Percentiles rank a stretch among this genome's conserved stretches.
Conservation (phyloP, 2,329 filamentous ascomycete genomes). For the Cladophialophora immunda region DNA sequence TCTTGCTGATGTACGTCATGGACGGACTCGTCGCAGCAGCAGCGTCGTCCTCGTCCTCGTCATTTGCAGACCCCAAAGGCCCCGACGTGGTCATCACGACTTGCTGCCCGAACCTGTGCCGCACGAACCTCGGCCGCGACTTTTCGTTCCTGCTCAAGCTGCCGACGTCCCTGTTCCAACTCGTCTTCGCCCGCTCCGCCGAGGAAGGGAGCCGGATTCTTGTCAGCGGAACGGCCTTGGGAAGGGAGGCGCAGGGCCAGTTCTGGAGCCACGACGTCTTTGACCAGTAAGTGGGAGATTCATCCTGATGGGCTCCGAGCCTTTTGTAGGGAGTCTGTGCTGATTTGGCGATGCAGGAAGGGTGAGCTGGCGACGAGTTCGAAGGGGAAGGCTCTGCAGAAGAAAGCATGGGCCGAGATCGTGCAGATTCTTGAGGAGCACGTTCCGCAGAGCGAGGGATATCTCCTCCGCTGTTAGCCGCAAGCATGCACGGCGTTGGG, state of each 20-base stretch:
- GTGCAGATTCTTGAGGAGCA: conserved; percentile 41
- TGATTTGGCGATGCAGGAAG: conserved; percentile 16
- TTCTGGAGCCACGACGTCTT: conserved; percentile 52
- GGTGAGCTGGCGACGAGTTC: conserved; percentile 26
- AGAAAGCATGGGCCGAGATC: conserved; percentile 52
- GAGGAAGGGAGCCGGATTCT: conserved; percentile 56
- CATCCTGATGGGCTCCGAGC: background rate
- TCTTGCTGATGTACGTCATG: conserved; percentile 52
- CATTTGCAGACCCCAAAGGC: conserved; percentile 42
- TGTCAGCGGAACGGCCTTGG: conserved; percentile 54
- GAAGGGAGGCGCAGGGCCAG: conserved; percentile 52
- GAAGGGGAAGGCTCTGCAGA: conserved; percentile 48
- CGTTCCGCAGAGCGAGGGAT: conserved; percentile 5
- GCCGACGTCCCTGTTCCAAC: conserved; percentile 46
- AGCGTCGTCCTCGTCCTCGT: conserved; percentile 13
- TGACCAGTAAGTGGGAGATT: conserved; percentile 17
- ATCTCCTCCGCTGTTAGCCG: background rate
- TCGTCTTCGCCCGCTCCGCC: conserved; percentile 52
- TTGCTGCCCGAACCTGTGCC: conserved; percentile 54
- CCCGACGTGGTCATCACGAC: conserved; percentile 53
- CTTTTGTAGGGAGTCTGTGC: background rate
- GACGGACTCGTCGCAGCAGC: conserved; percentile 46
- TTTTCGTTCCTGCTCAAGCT: conserved; percentile 44
- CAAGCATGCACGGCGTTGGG: background rate
- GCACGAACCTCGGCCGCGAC: conserved; percentile 52